Percentiles rank a stretch among this genome's conserved stretches.
Evolutionary conservation across 768 basidiomycete species (phyloP).

Genomic region (Polyporus arcularius): DNA sequence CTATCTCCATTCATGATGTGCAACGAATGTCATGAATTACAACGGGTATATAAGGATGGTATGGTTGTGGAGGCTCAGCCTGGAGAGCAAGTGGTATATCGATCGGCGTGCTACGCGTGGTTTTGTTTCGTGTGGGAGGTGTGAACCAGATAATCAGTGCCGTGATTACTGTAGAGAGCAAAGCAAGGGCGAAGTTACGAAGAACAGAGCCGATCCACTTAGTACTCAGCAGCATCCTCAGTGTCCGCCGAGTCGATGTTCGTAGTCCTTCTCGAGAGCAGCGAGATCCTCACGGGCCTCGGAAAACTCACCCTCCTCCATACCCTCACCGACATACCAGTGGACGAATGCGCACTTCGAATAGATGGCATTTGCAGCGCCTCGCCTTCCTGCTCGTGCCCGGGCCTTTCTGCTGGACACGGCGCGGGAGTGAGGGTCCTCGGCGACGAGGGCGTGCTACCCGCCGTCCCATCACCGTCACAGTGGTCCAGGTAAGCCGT

Average conservation of each 20-base stretch:
- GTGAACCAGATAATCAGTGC: slow-evolving; percentile 31
- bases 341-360: slow-evolving; percentile 58
- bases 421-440: too few species aligned
- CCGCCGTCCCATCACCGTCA: too few species aligned
- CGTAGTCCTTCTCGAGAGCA: slow-evolving; percentile 98
- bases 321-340: slow-evolving; percentile 77
- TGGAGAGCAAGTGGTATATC: slow-evolving; percentile 32
- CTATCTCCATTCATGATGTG: slow-evolving; percentile 2
- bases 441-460: too few species aligned
- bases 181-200: slow-evolving; percentile 22
- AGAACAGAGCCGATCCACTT: slow-evolving; percentile 23
- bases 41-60: slow-evolving; percentile 30
- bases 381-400: too few species aligned
- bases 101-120: slow-evolving; percentile 31
- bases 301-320: slow-evolving; percentile 96
- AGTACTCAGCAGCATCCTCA: slow-evolving; percentile 54
- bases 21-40: slow-evolving; percentile 15
- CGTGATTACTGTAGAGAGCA: slow-evolving; percentile 23
- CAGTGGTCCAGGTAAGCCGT: too few species aligned
- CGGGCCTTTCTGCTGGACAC: too few species aligned
- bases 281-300: slow-evolving; percentile 99
- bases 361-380: too few species aligned
- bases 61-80: slow-evolving; percentile 28
- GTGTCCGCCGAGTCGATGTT: slow-evolving; percentile 52
- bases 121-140: slow-evolving; percentile 35